Conservation (phyloP, 305 asterid genomes). For the Fraxinus ornus region DNA sequence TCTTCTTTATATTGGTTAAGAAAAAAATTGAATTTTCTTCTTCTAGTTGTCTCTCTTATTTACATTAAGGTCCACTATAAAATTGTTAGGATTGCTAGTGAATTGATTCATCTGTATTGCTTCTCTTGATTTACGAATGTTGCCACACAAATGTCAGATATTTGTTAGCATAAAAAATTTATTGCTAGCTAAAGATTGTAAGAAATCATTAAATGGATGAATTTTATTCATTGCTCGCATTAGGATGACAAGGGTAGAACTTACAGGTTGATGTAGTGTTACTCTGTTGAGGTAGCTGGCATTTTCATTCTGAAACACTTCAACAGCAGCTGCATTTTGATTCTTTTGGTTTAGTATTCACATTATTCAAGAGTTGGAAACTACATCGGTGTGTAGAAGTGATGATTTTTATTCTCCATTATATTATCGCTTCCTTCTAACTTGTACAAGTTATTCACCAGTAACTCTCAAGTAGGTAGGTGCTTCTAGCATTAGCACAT, state of each 20-base stretch:
- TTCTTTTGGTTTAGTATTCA: too few relatives aligned
- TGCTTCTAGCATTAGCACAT: too few relatives aligned
- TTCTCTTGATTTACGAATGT: too few relatives aligned
- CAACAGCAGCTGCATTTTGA: too few relatives aligned
- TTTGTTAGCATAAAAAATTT: not conserved
- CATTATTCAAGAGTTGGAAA: too few relatives aligned
- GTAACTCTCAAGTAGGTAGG: too few relatives aligned
- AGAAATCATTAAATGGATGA: not conserved
- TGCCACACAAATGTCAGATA: too few relatives aligned
- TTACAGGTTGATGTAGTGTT: not conserved
- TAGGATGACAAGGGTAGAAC: not conserved
- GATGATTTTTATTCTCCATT: too few relatives aligned
- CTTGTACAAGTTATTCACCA: too few relatives aligned
- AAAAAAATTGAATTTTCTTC: not conserved
- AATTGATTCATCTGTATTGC: too few relatives aligned
- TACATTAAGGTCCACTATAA: not conserved
- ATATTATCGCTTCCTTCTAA: too few relatives aligned
- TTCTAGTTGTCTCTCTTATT: constrained; percentile 13
- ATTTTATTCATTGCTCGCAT: not conserved
- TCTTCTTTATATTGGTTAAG: not conserved
- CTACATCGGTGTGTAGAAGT: too few relatives aligned
- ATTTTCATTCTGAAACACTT: not conserved
- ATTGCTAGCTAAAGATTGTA: not conserved
- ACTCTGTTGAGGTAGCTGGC: not conserved
- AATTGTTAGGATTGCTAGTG: not conserved